These are phyloP conservation scores for Syncephalastrum monosporum DNA, from an alignment of 371 early-diverging fungal species.

Conservation along the genomic window DNA sequence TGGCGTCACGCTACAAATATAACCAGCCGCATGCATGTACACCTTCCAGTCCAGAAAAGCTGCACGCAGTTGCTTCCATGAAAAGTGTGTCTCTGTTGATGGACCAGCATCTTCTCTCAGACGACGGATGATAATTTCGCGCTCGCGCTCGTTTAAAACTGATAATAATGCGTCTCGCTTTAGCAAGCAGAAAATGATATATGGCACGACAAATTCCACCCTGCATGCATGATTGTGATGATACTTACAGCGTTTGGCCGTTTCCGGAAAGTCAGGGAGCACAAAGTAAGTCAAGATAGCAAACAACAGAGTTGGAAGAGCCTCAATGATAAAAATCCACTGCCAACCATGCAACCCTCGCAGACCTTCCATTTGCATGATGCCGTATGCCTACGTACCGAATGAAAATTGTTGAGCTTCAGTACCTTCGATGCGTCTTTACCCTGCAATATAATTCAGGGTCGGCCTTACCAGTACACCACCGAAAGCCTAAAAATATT, in stretches of 20 bases:
- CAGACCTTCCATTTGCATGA: slow-evolving; percentile 59
- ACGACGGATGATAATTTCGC: slow-evolving; percentile 55
- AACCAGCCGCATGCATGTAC: slow-evolving; percentile 54
- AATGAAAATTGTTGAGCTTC: slow-evolving; percentile 1
- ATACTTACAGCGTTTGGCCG: slow-evolving; percentile 34
- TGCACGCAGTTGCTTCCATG: slow-evolving; percentile 53
- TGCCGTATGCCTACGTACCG: slow-evolving; percentile 46
- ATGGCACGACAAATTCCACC: too few species aligned
- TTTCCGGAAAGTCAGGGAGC: slow-evolving; percentile 73
- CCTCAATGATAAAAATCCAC: slow-evolving; percentile 77
- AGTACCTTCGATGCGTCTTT: neutral
- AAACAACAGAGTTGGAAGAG: slow-evolving; percentile 64
- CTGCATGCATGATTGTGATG: too few species aligned
- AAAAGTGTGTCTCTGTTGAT: slow-evolving; percentile 56
- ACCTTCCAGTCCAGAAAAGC: slow-evolving; percentile 62
- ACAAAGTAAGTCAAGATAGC: slow-evolving; percentile 57
- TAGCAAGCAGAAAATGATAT: too few species aligned
- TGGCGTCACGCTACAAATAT: slow-evolving; percentile 57
- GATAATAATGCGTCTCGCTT: too few species aligned
- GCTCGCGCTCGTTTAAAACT: slow-evolving; percentile 60
- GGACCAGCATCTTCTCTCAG: slow-evolving; percentile 63
- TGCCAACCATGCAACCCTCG: slow-evolving; percentile 52
- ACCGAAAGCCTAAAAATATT: slow-evolving; percentile 41
- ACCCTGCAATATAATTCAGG: neutral
- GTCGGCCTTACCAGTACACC: slow-evolving; percentile 40